Evolutionary conservation across 805 yeast genomes (phyloP).

Genomic region (Candida insectorum): DNA sequence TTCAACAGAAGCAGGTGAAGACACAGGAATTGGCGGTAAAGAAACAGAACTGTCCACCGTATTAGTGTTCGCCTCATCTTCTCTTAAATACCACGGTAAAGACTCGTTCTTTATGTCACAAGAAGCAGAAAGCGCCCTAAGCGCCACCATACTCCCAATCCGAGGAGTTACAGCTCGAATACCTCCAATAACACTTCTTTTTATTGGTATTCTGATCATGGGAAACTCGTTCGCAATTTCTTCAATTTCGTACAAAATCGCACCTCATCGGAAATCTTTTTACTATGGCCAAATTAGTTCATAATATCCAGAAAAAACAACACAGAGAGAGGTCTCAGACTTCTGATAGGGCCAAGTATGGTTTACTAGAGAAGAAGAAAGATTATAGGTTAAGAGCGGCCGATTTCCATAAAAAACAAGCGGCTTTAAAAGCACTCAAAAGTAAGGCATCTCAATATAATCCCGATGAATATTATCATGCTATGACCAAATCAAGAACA

Average conservation of each 20-base stretch:
- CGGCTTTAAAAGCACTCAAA: constrained; percentile 66
- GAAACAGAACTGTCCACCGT: constrained; percentile 2
- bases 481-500: constrained; percentile 71
- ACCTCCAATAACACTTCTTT: too few relatives aligned
- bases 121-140: too few relatives aligned
- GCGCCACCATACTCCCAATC: too few relatives aligned
- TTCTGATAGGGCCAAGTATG: constrained; percentile 64
- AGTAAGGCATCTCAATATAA: constrained; percentile 71
- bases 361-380: constrained; percentile 85
- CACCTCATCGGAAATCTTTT: constrained; percentile 4
- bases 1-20: constrained; percentile 52
- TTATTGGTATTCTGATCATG: too few relatives aligned
- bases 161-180: too few relatives aligned
- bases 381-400: constrained; percentile 49
- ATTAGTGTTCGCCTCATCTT: constrained; percentile 20
- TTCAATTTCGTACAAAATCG: too few relatives aligned
- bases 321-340: constrained; percentile 94
- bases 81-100: constrained; percentile 63
- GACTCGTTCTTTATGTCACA: background rate
- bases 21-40: constrained; percentile 56
- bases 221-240: too few relatives aligned
- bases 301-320: constrained; percentile 92
- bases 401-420: constrained; percentile 57
- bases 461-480: constrained; percentile 96
- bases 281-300: constrained; percentile 73